These are phyloP conservation scores for Penicillium crustosum DNA, from an alignment of 2,329 filamentous ascomycete species.

Conservation along the genomic window DNA sequence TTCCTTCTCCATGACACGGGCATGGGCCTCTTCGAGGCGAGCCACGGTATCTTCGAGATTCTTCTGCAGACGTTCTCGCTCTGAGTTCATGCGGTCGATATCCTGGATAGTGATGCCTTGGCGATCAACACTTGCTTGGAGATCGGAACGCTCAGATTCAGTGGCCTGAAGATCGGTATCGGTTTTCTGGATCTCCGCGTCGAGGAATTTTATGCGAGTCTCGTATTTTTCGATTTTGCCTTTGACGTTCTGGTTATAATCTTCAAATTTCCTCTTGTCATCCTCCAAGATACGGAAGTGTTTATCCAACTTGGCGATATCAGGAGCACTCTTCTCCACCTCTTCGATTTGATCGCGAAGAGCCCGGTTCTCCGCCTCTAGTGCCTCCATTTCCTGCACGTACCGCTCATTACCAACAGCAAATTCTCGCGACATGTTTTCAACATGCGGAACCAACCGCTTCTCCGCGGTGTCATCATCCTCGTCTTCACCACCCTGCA, in stretches of 20 bases:
- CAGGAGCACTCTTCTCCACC: conserved; percentile 79
- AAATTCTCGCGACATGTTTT: conserved; percentile 85
- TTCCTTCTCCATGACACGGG: conserved; percentile 80
- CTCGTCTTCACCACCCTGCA: conserved; percentile 86
- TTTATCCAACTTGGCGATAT: conserved; percentile 80
- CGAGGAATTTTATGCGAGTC: conserved; percentile 73
- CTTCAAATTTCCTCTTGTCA: conserved; percentile 91
- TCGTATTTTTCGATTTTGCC: conserved; percentile 88
- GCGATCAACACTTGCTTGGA: conserved; percentile 85
- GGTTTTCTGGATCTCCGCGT: conserved; percentile 80
- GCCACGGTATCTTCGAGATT: conserved; percentile 74
- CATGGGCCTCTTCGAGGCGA: conserved; percentile 81
- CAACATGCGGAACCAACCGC: conserved; percentile 77
- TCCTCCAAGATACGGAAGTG: conserved; percentile 92
- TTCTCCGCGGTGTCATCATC: conserved; percentile 79
- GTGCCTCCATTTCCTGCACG: conserved; percentile 74
- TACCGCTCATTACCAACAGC: conserved; percentile 82
- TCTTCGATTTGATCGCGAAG: conserved; percentile 85
- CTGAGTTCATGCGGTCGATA: conserved; percentile 97
- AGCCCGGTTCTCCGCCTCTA: conserved; percentile 82
- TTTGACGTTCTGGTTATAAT: conserved; percentile 83
- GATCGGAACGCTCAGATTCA: conserved; percentile 73
- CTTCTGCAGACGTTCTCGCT: conserved; percentile 89
- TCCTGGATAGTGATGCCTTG: conserved; percentile 96
- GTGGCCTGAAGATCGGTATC: conserved; percentile 72